A percentile compares a stretch with the other conserved stretches of the same genome.
Evolutionary conservation across 1,284 basidiomycete species (phyloP).

Genomic region (Pulchroboletus neoregius): DNA sequence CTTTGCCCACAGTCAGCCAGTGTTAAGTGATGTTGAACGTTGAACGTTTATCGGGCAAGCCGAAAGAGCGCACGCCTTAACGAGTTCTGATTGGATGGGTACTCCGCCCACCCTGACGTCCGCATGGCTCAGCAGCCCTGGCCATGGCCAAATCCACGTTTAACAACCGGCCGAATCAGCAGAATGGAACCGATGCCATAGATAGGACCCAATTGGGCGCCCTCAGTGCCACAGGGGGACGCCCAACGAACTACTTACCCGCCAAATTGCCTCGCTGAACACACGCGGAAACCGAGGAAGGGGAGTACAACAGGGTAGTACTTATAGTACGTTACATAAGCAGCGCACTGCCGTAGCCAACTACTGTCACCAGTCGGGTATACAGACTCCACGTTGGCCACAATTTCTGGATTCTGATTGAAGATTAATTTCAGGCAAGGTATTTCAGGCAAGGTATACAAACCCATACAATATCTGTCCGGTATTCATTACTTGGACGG

Average conservation of each 20-base stretch:
- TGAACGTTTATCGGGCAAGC: not conserved
- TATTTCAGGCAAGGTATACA: not conserved
- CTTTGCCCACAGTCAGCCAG: not conserved
- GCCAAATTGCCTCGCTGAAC: conserved; percentile 7
- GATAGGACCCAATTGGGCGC: not conserved
- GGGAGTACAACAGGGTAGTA: not conserved
- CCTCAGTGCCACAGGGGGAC: not conserved
- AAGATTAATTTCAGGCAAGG: not conserved
- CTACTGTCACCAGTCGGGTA: not conserved
- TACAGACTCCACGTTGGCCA: conserved; percentile 3
- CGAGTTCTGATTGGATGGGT: conserved; percentile 16
- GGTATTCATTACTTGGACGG: not conserved
- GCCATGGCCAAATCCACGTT: conserved; percentile 2
- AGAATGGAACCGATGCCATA: conserved; percentile 7
- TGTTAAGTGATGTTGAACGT: not conserved
- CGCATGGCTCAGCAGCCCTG: not conserved
- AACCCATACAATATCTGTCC: not conserved
- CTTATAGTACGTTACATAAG: conserved; percentile 5
- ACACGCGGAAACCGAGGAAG: no score
- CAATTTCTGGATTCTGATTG: no score
- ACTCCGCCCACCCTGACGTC: not conserved
- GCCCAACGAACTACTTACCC: not conserved
- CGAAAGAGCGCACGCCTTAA: not conserved
- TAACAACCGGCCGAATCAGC: not conserved
- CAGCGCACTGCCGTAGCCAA: not conserved